Conservation (phyloP, 768 basidiomycete genomes). For the Xerocomus brunneocitrinus region DNA sequence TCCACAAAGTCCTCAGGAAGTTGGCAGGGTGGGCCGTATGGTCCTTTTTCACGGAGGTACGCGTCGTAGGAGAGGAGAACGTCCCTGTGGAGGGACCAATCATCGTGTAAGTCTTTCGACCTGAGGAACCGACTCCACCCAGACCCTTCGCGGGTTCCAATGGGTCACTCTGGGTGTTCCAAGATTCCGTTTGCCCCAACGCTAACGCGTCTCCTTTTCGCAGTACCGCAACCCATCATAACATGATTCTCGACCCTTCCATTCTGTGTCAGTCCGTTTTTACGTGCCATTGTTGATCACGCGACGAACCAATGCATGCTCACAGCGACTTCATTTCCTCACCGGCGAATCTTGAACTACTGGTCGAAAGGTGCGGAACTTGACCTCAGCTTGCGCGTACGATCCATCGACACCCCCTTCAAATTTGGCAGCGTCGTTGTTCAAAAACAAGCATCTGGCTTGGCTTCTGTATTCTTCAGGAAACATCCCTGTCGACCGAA, state of each 20-base stretch:
- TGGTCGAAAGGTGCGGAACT: slow-evolving; percentile 80
- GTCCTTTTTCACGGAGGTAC: slow-evolving; percentile 87
- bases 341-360: slow-evolving; percentile 77
- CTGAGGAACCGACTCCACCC: slow-evolving; percentile 1
- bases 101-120: slow-evolving; percentile 65
- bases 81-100: slow-evolving; percentile 87
- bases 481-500: slow-evolving; percentile 97
- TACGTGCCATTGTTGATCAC: slow-evolving; percentile 11
- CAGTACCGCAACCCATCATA: slow-evolving; percentile 85
- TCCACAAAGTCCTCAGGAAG: slow-evolving; percentile 68
- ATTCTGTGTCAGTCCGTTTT: slow-evolving; percentile 59
- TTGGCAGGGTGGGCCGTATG: slow-evolving; percentile 71
- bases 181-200: slow-evolving; percentile 1
- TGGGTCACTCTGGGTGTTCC: neutral
- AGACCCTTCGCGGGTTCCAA: slow-evolving; percentile 2
- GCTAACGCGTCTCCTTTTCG: slow-evolving; percentile 12
- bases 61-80: slow-evolving; percentile 82
- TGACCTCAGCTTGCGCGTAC: slow-evolving; percentile 10
- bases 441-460: slow-evolving; percentile 68
- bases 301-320: slow-evolving; percentile 17
- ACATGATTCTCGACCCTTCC: slow-evolving; percentile 91
- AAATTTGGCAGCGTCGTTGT: slow-evolving; percentile 58
- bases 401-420: slow-evolving; percentile 11
- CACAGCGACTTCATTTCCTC: slow-evolving; percentile 77
- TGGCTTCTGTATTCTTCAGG: slow-evolving; percentile 83